Evolutionary conservation across 2,329 filamentous ascomycete genomes (phyloP), one percentile per base, ranked within the genome.

Genomic region (Penicillium sp.): DNA sequence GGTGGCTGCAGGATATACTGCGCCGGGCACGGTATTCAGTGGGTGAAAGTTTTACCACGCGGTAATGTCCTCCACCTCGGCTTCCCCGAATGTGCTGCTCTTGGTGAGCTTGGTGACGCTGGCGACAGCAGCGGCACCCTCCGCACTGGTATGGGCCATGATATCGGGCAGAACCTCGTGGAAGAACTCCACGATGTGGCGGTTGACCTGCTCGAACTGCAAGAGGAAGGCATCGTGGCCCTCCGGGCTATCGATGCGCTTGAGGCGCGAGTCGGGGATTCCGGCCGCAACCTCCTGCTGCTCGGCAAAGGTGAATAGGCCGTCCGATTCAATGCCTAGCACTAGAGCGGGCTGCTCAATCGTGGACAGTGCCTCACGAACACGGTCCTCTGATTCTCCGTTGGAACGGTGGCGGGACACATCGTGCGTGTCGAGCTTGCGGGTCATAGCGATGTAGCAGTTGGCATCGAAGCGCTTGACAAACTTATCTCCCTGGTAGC

Each of bases 361-460:
- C 71, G 91, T 78, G 0, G 85, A 85, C 4, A 99, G 81, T 0
- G 93, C 93, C 58, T 91, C 86, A 26, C 85, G 83, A 31, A 96
- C 87, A 26, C 83, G 70, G 14, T 75, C 72, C 9, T 66, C 58
- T 2, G 69, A 79, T 33, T 72, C 74, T 11, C 72, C 65, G 21
- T 74, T 67, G 19, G 77, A 79, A 5, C 93, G 88, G 70, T 88
- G 85, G 26, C 93, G 86, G 14, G 92, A 96, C 26, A 99, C 87
- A 72, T 99, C 95, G 75, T 99, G 95, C 0, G 95, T 98, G 73
- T 99, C 95, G 16, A 99, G 85, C 77, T 99, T 99, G 69, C 95
- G 89, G 4, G 95, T 98, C 76, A 99, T 97, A 65, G 95, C 93
- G 66, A 99, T 98, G 79, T 99, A 99, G 79, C 95, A 99, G 75